phyloP scores from a whole-genome alignment of 495 filamentous ascomycete species.

The Penicillium roqueforti region DNA sequence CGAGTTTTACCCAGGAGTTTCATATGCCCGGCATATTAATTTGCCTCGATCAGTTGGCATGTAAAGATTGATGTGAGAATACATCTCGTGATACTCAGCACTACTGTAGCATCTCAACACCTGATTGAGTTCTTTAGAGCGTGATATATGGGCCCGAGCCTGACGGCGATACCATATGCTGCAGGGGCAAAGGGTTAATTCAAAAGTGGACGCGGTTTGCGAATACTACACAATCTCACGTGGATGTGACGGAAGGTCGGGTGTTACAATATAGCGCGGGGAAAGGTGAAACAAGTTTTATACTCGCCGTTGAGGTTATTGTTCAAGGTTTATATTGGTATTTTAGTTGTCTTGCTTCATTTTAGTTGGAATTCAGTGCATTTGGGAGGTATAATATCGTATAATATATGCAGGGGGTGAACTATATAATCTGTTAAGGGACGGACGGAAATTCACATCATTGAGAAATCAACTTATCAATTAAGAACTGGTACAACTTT shows the following conservation, averaged over 20 bases:
- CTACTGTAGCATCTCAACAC: constrained; percentile 1
- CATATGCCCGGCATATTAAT: background rate
- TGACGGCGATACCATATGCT: background rate
- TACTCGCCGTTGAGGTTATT: background rate
- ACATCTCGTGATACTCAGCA: background rate
- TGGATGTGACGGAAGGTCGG: background rate
- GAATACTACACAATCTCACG: background rate
- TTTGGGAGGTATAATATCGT: background rate
- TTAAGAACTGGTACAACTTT: too few relatives aligned
- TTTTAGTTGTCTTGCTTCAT: background rate
- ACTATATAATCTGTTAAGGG: background rate
- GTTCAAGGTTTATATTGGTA: background rate
- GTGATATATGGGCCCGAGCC: too few relatives aligned
- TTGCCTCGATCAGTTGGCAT: background rate
- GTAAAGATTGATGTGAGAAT: background rate
- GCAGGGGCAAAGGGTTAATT: background rate
- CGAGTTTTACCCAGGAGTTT: background rate
- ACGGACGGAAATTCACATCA: background rate
- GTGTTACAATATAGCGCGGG: background rate
- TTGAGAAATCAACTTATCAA: background rate
- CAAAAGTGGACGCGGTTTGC: background rate
- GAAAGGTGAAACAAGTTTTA: background rate
- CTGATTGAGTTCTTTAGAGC: background rate
- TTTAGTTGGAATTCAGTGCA: background rate
- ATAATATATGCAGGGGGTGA: background rate